These are phyloP conservation scores for Aspergillus nomiae DNA, from an alignment of 2,329 filamentous ascomycete genomes.

Conservation along the genomic window DNA sequence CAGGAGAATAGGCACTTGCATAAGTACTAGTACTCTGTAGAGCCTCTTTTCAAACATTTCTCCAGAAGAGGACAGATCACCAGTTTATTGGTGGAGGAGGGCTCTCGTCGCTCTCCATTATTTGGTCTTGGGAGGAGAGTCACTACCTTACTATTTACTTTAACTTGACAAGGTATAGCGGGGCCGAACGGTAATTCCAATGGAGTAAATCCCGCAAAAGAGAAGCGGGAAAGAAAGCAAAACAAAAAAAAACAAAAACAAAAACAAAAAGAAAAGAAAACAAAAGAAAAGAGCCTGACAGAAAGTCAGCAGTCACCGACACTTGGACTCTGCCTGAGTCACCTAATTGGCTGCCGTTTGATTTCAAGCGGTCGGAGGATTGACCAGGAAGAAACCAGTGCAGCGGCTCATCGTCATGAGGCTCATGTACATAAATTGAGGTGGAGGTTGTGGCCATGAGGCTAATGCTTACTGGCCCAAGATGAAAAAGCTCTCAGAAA, in stretches of 20 bases:
- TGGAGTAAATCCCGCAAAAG: not conserved
- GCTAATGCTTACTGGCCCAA: not conserved
- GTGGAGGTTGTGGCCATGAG: not conserved
- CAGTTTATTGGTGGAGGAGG: not conserved
- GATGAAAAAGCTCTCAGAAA: not conserved
- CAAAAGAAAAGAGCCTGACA: accelerated
- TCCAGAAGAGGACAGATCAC: not conserved
- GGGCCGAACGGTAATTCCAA: not conserved
- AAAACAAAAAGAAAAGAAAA: not conserved
- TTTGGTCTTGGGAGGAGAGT: too few species aligned
- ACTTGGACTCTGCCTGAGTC: not conserved
- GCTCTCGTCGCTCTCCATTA: not conserved
- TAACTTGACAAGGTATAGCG: not conserved
- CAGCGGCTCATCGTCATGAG: not conserved
- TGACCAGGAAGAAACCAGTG: not conserved
- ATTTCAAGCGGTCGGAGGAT: slow-evolving; percentile 3
- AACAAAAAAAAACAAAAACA: too few species aligned
- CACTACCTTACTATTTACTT: not conserved
- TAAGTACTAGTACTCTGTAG: too few species aligned
- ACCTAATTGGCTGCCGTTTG: not conserved
- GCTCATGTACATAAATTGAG: not conserved
- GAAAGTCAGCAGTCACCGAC: not conserved
- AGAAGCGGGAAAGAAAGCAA: too few species aligned
- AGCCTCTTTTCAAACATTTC: not conserved
- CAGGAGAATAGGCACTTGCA: not conserved